phyloP scores from a whole-genome alignment of 345 rosid species.

The Erucastrum elatum region DNA sequence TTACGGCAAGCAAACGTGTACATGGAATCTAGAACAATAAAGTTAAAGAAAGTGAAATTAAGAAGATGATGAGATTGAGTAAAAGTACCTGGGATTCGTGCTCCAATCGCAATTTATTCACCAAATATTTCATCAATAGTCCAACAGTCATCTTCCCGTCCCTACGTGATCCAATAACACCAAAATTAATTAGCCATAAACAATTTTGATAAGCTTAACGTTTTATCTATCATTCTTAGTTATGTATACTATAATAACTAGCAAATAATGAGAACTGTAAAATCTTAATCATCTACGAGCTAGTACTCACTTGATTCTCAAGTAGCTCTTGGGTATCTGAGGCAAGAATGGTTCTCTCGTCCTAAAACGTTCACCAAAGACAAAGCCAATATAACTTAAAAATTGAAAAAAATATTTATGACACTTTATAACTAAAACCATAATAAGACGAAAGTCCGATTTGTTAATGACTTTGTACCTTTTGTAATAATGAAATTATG shows the following conservation, averaged over 20 bases:
- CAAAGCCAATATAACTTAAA: neutral
- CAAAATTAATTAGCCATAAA: slow-evolving; percentile 22
- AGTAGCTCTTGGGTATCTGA: slow-evolving; percentile 91
- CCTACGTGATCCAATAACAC: slow-evolving; percentile 51
- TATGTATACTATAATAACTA: neutral
- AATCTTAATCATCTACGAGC: neutral
- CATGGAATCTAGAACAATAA: slow-evolving; percentile 15
- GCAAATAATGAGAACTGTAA: neutral
- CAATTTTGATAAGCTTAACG: slow-evolving; percentile 15
- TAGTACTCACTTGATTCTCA: slow-evolving; percentile 84
- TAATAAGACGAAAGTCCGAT: too few relatives aligned
- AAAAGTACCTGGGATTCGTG: slow-evolving; percentile 91
- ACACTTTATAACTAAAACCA: neutral
- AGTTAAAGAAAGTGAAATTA: slow-evolving; percentile 18
- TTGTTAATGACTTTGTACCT: neutral
- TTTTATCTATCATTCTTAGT: slow-evolving; percentile 7
- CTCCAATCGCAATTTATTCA: slow-evolving; percentile 85
- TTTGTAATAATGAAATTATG: neutral
- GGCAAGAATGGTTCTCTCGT: slow-evolving; percentile 84
- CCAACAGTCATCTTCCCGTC: slow-evolving; percentile 96
- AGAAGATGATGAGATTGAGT: neutral
- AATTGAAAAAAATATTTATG: neutral
- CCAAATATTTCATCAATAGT: slow-evolving; percentile 88
- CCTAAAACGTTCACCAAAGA: slow-evolving; percentile 33
- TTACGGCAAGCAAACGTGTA: slow-evolving; percentile 44